Conservation (phyloP, 1,284 basidiomycete genomes). For the Quambalaria eucalypti region DNA sequence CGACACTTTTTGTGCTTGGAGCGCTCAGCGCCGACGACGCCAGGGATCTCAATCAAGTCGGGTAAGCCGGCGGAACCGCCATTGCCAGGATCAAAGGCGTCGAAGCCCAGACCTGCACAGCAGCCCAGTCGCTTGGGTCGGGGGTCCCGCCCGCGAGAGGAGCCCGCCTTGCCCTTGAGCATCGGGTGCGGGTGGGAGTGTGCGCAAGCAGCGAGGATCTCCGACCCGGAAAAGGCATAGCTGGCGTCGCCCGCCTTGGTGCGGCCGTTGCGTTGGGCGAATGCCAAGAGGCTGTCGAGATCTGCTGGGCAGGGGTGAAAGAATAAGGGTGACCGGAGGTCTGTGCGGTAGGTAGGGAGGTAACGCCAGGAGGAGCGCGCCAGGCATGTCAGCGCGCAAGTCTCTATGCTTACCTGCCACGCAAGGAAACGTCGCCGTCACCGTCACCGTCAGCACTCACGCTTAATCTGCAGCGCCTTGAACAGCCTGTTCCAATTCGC, state of each 20-base stretch:
- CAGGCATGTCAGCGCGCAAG: too few species aligned
- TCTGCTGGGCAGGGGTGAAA: constrained; percentile 47
- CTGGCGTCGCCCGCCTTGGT: constrained; percentile 12
- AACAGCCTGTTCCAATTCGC: constrained; percentile 29
- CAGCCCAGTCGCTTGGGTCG: not conserved
- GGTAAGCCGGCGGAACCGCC: not conserved
- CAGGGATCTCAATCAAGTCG: constrained; percentile 43
- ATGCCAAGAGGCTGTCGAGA: constrained; percentile 44
- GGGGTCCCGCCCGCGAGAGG: not conserved
- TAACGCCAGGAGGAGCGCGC: not conserved
- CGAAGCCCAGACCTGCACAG: not conserved
- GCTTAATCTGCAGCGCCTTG: constrained; percentile 18
- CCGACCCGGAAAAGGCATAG: too few species aligned
- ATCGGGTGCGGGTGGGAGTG: too few species aligned
- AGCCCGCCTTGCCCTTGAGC: too few species aligned
- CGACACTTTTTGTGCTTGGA: constrained; percentile 47
- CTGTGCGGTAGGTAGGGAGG: not conserved
- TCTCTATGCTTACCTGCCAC: too few species aligned
- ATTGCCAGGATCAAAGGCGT: not conserved
- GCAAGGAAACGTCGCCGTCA: too few species aligned
- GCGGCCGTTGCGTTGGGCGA: constrained; percentile 22
- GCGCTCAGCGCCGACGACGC: constrained; percentile 47
- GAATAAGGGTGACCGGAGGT: constrained; percentile 48
- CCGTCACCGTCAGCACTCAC: too few species aligned
- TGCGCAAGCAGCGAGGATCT: too few species aligned